Conservation (phyloP, 1,139 yeast species). For the Debaryomycetaceae sp. region DNA sequence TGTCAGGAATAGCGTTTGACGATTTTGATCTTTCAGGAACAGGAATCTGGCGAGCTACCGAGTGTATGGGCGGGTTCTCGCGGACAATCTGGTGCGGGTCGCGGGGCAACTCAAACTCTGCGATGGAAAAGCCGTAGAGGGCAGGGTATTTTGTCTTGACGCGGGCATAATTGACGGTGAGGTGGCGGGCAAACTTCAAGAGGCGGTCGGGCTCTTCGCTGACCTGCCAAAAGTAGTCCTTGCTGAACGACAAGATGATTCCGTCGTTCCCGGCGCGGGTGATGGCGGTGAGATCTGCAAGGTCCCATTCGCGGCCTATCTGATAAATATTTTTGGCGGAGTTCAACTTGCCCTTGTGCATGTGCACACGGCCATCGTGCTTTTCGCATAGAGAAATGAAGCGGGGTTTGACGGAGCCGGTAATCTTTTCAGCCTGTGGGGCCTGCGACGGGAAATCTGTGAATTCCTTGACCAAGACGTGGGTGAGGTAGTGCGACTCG, state of each 20-base stretch:
- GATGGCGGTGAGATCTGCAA: conserved; percentile 56
- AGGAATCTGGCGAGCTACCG: too few relatives aligned
- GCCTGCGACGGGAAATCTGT: conserved; percentile 28
- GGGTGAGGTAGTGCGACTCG: conserved; percentile 29
- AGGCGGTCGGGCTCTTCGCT: conserved; percentile 56
- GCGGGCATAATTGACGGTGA: conserved; percentile 54
- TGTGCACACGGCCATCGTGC: conserved; percentile 49
- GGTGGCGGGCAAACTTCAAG: conserved; percentile 45
- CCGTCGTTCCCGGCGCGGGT: conserved; percentile 47
- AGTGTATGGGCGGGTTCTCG: background rate
- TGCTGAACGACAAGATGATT: conserved; percentile 54
- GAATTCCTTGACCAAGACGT: conserved; percentile 27
- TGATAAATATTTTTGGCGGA: conserved; percentile 61
- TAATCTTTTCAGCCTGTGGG: conserved; percentile 25
- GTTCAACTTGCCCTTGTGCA: conserved; percentile 83
- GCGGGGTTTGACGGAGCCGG: conserved; percentile 29
- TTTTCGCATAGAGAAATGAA: conserved; percentile 31
- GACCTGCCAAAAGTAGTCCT: conserved; percentile 80
- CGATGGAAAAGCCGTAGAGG: conserved; percentile 28
- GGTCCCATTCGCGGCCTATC: conserved; percentile 89
- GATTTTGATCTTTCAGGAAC: too few relatives aligned
- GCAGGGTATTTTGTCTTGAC: conserved; percentile 60
- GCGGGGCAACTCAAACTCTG: conserved; percentile 26
- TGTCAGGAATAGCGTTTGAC: too few relatives aligned
- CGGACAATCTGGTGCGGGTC: conserved; percentile 7